Base-by-base conservation (phyloP, 352 stramenopile genomes). In the Phytophthora melonis region DNA sequence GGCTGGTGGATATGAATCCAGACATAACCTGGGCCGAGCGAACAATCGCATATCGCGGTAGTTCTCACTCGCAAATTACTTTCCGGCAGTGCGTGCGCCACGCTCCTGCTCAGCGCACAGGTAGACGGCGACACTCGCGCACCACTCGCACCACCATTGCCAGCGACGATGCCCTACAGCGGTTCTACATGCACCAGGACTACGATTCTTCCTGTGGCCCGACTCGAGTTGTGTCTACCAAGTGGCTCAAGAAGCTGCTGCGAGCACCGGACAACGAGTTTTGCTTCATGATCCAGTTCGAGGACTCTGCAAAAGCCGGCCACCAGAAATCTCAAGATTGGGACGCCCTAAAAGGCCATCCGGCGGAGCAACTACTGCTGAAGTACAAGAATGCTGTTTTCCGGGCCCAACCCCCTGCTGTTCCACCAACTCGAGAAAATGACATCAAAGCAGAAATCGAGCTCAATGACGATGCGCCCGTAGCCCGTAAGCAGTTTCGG, bases 271-370 rank as follows among this genome's bases (percentile, higher is more conserved):
- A 59, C 32, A 59, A 67, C 23, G 60, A 60, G 8, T 67, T 67
- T 21, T 67, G 49, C 50, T 60, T 67, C 49, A 36, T 67, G 47
- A 58, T 67, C 8, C 60, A 59, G 23, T 14, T n/a, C 16, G 60
- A 54, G 5, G 21, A 19, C n/a, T 41, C 19, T 3, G 58, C 23
- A 6, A 63, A 63, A 36, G 23, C 58, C 0, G 27, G 13, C 5
- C 58, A 9, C n/a, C 25, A 58, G 18, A 36, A 39, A 10, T 1
- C 4, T 6, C 21, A 36, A 41, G 52, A 43, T 13, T 58, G 52
- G 52, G 52, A 58, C 0, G 23, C 21, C 11, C 52, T 58, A 18
- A 36, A 39, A 21, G 21, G 11, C 1, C 1, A 21, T 23, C 52
- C 25, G 18, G 52, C 27, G 5, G 52, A 43, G 36, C 8, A 9